Evolutionary conservation across 345 rosid species (phyloP).

Genomic region (Adansonia digitata): DNA sequence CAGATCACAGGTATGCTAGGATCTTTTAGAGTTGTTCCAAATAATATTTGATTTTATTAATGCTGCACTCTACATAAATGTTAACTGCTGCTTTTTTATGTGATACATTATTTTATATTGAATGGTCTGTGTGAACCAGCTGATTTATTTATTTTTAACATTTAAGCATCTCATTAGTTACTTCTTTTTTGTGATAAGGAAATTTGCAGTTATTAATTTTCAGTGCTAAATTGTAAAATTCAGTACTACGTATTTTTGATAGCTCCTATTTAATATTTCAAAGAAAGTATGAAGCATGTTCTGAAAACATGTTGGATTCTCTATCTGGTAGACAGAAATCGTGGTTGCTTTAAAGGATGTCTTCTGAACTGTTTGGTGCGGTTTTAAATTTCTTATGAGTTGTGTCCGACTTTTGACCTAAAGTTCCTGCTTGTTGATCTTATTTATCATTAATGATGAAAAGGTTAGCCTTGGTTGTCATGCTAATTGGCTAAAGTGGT

Average conservation of each 20-base stretch:
- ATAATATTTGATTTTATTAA: neutral
- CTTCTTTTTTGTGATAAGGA: neutral
- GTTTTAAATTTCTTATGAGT: constrained; percentile 2
- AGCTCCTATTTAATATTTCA: neutral
- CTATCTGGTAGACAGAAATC: neutral
- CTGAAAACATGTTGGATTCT: neutral
- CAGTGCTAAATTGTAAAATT: neutral
- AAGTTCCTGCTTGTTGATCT: neutral
- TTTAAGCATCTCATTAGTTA: neutral
- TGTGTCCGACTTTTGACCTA: neutral
- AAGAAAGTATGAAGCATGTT: constrained; percentile 3
- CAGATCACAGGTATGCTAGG: constrained; percentile 4
- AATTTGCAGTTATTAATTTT: neutral
- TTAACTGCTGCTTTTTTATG: neutral
- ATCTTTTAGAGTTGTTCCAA: neutral
- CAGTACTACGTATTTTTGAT: neutral
- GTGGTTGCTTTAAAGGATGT: neutral
- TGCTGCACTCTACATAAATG: neutral
- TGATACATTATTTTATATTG: neutral
- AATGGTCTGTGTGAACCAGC: neutral
- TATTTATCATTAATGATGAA: constrained; percentile 4
- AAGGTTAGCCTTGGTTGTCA: neutral
- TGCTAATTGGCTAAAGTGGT: neutral
- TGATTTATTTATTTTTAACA: neutral
- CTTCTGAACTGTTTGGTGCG: neutral